Conservation (phyloP, 1,139 yeast species). For the Diutina neorugosa region DNA sequence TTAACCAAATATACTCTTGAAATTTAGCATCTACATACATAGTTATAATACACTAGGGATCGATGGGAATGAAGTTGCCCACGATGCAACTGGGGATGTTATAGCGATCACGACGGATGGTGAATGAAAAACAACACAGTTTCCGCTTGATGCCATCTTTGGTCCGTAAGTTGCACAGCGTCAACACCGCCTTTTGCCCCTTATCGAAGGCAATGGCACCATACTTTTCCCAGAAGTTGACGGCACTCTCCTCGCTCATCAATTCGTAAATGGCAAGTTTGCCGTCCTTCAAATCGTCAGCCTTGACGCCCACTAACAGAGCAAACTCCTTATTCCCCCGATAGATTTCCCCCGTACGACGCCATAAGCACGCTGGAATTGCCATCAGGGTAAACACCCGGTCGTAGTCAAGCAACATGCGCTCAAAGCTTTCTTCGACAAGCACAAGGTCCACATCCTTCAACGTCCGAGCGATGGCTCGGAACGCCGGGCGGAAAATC, state of each 20-base stretch:
- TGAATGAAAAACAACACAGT: constrained; percentile 89
- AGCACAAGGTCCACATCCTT: constrained; percentile 86
- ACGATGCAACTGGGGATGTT: constrained; percentile 95
- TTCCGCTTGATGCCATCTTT: constrained; percentile 72
- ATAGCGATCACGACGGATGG: constrained; percentile 84
- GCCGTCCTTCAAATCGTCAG: constrained; percentile 89
- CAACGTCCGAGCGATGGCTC: constrained; percentile 84
- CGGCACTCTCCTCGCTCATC: constrained; percentile 95
- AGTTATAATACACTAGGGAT: constrained; percentile 16
- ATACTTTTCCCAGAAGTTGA: constrained; percentile 96
- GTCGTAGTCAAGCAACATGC: constrained; percentile 88
- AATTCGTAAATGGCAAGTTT: constrained; percentile 85
- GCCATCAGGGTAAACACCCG: constrained; percentile 96
- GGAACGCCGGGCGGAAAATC: constrained; percentile 83
- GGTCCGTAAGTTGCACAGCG: constrained; percentile 81
- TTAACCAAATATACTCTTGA: no score
- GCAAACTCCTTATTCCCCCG: constrained; percentile 97
- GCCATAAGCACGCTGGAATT: constrained; percentile 94
- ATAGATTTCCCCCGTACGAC: constrained; percentile 94
- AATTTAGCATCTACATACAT: no score
- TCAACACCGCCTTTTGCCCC: constrained; percentile 88
- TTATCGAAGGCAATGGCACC: constrained; percentile 95
- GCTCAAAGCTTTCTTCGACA: constrained; percentile 89
- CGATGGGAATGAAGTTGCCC: constrained; percentile 88
- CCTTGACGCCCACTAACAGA: constrained; percentile 80